Conservation (phyloP, 202 grass and related monocot genomes). For the Alloteropsis angusta region DNA sequence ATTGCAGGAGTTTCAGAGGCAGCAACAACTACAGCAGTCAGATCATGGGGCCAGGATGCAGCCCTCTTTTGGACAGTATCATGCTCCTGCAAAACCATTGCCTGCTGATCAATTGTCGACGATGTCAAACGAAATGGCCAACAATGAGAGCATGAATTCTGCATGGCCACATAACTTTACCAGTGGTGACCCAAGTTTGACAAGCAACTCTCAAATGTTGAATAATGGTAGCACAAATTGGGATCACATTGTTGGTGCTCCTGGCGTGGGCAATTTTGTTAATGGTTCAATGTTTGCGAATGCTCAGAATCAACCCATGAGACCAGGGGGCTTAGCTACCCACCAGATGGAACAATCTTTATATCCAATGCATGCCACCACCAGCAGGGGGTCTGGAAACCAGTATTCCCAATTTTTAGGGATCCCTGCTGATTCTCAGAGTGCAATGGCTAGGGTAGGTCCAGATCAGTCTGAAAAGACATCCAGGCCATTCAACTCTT, state of each 20-base stretch:
- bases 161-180: conserved; percentile 45
- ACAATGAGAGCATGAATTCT: conserved; percentile 40
- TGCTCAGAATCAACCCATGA: conserved; percentile 53
- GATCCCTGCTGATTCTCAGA: conserved; percentile 53
- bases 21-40: conserved; percentile 67
- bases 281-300: conserved; percentile 63
- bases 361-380: conserved; percentile 54
- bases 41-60: conserved; percentile 62
- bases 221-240: conserved; percentile 56
- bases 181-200: conserved; percentile 41
- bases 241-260: conserved; percentile 47
- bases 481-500: conserved; percentile 49
- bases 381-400: conserved; percentile 42
- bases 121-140: conserved; percentile 63
- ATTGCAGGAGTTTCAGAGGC: conserved; percentile 76
- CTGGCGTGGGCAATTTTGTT: conserved; percentile 44
- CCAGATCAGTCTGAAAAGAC: conserved; percentile 42
- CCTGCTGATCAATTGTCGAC: conserved; percentile 41
- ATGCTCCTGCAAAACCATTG: conserved; percentile 43
- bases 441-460: conserved; percentile 38
- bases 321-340: conserved; percentile 44
- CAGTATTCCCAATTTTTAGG: conserved; percentile 73
- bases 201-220: conserved; percentile 55
- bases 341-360: conserved; percentile 74
- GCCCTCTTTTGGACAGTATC: conserved; percentile 37